Evolutionary conservation across 2,329 filamentous ascomycete genomes (phyloP), one percentile per base, ranked within the genome.

Genomic region (Aspergillus sp.): DNA sequence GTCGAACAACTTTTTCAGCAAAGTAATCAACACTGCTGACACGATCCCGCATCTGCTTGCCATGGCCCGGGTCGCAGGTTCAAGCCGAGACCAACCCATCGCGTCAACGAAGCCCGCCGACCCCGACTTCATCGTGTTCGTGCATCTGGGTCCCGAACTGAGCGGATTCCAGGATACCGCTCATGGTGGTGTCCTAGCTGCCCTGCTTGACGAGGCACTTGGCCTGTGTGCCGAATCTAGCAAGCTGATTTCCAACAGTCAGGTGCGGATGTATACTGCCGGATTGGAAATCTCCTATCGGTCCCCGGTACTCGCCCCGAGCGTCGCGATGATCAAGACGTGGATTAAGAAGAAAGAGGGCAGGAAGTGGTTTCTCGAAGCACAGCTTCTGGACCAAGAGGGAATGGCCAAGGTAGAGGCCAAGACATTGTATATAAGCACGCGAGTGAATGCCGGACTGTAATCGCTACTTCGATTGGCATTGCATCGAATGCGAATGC

Each of bases 351-450:
- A 12, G 44, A 49, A 29, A 30, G 48, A 52, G 29, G 50, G 48
- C 8, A 51, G 52, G 27, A 54, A 54, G 38, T 52, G 50, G 48
- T 52, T 54, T 30, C 29, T 54, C 26, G 55, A 59, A 64, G 42
- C 30, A 64, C 50, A 49, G 46, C 55, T 40, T 33, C 40, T 50
- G 30, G 43, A 43, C 32, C 33, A 48, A 8, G 43, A 48, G 34
- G 48, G 45, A 8, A 35, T 3, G 36, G 30, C 48, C 4, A 44
- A 47, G 41, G 48, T 40, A 29, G 45, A 48, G 45, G 48, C 48
- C 19, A 48, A 46, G 19, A 42, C 48, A 4, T 43, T 50, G 43
- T 50, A 50, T 42, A 32, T 48, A 9, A 43, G 42, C 44, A n/a
- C 44, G 7, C 41, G 38, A 34, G 10, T 36, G 19, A 26, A 36